phyloP scores from a whole-genome alignment of 306 rosid genomes.

The Sechiopsis laciniata region DNA sequence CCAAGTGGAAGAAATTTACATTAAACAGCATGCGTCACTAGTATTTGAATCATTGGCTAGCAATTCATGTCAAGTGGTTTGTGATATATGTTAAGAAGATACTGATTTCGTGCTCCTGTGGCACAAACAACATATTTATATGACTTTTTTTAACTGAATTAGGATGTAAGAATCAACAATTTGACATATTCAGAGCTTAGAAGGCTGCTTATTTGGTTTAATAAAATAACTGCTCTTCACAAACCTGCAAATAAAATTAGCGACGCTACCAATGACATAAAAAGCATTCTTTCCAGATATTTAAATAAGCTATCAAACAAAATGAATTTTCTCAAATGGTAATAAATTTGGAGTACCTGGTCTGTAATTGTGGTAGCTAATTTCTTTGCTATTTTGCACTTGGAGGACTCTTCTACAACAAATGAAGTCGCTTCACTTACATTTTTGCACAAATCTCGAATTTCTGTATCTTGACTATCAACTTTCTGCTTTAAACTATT shows the following conservation, averaged over 20 bases:
- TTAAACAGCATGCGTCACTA: conserved; percentile 24
- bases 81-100: conserved; percentile 7
- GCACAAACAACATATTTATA: background rate
- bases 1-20: conserved; percentile 28
- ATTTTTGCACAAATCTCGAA: conserved; percentile 45
- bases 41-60: conserved; percentile 7
- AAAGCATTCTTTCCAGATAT: background rate
- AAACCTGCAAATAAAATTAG: conserved; percentile 7
- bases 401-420: conserved; percentile 52
- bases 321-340: conserved; percentile 9
- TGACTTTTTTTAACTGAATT: background rate
- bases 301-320: conserved; percentile 6
- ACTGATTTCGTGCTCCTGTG: background rate
- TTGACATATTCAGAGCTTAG: conserved; percentile 12
- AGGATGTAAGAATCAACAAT: background rate
- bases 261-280: background rate
- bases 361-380: conserved; percentile 50
- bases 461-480: conserved; percentile 53
- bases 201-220: conserved; percentile 5
- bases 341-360: conserved; percentile 48
- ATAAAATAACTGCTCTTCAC: background rate
- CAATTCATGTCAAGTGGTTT: conserved; percentile 6
- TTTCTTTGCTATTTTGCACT: conserved; percentile 42
- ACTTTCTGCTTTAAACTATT: conserved; percentile 49
- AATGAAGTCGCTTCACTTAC: conserved; percentile 39